phyloP scores from a whole-genome alignment of 176 grass and related monocot genomes.

The Otatea glauca region DNA sequence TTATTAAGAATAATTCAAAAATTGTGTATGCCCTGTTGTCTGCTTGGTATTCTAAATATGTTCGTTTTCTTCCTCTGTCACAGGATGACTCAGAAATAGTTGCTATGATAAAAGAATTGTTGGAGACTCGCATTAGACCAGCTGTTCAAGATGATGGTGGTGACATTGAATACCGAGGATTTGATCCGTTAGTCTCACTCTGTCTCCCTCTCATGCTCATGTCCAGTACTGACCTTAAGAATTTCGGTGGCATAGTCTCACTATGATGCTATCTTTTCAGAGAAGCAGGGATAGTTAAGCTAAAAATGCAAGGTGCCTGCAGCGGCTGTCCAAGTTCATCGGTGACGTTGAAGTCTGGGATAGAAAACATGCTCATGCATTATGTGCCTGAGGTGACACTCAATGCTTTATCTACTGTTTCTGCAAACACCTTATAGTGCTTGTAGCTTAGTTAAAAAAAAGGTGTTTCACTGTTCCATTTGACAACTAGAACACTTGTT shows the following conservation, averaged over 20 bases:
- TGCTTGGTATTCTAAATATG: conserved; percentile 40
- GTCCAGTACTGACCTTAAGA: neutral
- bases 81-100: conserved; percentile 99
- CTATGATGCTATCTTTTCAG: conserved; percentile 52
- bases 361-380: conserved; percentile 99
- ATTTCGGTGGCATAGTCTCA: conserved; percentile 14
- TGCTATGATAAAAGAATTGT: conserved; percentile 98
- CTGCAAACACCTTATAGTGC: neutral
- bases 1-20: neutral
- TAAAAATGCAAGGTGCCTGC: conserved; percentile 98
- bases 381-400: conserved; percentile 88
- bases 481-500: conserved; percentile 9
- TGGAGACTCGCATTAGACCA: conserved; percentile 93
- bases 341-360: conserved; percentile 94
- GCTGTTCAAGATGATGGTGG: conserved; percentile 99
- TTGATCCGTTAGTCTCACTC: conserved; percentile 69
- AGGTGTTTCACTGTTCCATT: neutral
- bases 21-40: neutral
- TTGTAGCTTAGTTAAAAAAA: neutral
- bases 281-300: conserved; percentile 82
- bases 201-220: neutral
- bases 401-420: conserved; percentile 25
- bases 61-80: neutral
- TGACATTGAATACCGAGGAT: conserved; percentile 93
- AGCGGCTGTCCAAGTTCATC: conserved; percentile 97